phyloP scores from a whole-genome alignment of 768 basidiomycete species.

The Rubroboletus pulcherrimus region DNA sequence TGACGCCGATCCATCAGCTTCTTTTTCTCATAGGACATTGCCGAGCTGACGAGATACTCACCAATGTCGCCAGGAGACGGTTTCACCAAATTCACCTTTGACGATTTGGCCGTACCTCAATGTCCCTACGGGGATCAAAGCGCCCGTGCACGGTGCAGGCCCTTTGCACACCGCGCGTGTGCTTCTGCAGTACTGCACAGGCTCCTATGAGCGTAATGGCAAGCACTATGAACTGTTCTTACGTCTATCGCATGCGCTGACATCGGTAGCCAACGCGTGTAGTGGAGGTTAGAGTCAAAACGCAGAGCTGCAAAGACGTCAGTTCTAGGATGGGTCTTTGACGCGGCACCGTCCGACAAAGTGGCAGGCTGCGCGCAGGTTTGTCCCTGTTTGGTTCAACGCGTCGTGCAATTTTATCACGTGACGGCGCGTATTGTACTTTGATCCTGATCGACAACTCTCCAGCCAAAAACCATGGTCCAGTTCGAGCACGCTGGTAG shows the following conservation, averaged over 20 bases:
- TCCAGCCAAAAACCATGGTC: constrained; percentile 15
- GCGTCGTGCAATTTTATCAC: constrained; percentile 23
- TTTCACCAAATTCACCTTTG: constrained; percentile 49
- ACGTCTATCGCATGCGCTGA: constrained; percentile 32
- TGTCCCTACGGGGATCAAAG: constrained; percentile 48
- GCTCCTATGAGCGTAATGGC: constrained; percentile 6
- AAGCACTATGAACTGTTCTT: background rate
- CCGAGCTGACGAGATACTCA: constrained; percentile 29
- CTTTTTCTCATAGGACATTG: constrained; percentile 10
- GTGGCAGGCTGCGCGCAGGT: background rate
- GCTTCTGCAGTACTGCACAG: constrained; percentile 67
- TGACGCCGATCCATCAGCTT: constrained; percentile 13
- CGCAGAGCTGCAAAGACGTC: background rate
- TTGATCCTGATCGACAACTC: background rate
- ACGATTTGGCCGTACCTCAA: constrained; percentile 62
- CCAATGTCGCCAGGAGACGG: constrained; percentile 78
- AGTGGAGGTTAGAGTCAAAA: background rate
- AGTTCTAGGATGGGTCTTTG: background rate
- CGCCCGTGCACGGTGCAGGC: constrained; percentile 53
- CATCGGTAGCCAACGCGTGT: constrained; percentile 5
- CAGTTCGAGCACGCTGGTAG: constrained; percentile 6
- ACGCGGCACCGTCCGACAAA: background rate
- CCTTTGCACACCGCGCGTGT: constrained; percentile 67
- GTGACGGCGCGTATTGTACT: constrained; percentile 4
- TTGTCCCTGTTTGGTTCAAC: constrained; percentile 23